Evolutionary conservation across 164 flowering plant species (phyloP).

Genomic region (Piper betle): DNA sequence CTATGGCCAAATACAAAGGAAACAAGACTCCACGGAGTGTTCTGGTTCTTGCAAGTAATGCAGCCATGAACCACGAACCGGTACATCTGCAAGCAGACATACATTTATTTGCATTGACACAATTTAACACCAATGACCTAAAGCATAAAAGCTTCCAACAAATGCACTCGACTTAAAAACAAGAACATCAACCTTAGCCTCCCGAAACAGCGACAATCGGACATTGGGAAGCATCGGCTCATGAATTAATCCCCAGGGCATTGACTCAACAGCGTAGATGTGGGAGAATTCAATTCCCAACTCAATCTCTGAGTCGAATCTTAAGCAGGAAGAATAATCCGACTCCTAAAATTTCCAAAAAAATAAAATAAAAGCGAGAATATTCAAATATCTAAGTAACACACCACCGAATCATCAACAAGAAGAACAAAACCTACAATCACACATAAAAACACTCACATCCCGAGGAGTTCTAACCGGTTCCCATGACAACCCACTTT

Average conservation of each 20-base stretch:
- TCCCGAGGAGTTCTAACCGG: constrained; percentile 16
- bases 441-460: constrained; percentile 20
- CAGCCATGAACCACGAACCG: constrained; percentile 61
- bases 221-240: constrained; percentile 23
- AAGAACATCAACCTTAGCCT: constrained; percentile 35
- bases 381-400: not conserved
- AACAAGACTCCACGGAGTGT: constrained; percentile 37
- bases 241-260: constrained; percentile 39
- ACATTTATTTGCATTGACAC: constrained; percentile 3
- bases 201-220: constrained; percentile 18
- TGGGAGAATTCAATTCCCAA: constrained; percentile 44
- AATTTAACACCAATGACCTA: not conserved
- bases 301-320: constrained; percentile 20
- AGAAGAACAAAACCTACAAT: not conserved
- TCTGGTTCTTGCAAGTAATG: constrained; percentile 34
- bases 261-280: constrained; percentile 57
- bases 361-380: not conserved
- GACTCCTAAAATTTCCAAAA: constrained; percentile 9
- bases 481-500: constrained; percentile 66
- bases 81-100: constrained; percentile 47
- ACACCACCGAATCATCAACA: not conserved
- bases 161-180: not conserved
- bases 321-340: constrained; percentile 36
- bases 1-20: constrained; percentile 59
- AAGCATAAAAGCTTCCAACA: not conserved